Evolutionary conservation across 2,329 filamentous ascomycete genomes (phyloP), one percentile per base, ranked within the genome.

Genomic region (Scedosporium apiospermum): DNA sequence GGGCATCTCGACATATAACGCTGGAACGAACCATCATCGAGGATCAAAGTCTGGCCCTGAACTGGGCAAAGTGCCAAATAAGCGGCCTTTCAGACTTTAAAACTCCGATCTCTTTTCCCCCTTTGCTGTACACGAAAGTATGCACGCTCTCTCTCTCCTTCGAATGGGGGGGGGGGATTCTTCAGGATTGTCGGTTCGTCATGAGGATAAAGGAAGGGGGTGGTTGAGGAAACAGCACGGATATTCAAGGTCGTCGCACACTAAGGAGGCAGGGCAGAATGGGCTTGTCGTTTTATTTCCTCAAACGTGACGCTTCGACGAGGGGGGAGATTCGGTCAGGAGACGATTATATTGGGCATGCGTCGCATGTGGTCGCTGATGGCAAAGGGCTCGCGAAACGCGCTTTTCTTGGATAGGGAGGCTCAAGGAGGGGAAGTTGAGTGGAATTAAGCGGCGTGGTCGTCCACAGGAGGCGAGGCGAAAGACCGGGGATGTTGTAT

Each of bases 21-120:
- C n/a, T 38, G 26, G 44, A 14, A 61, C 58, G 42, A 61, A 61
- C 58, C 58, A 61, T 61, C 58, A 61, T 61, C 58, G 44, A 61
- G 58, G 23, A 61, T 34, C 12, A 60, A 21, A 38, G 44, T 51
- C 23, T 51, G 21, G 26, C 58, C 58, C 58, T 61, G 42, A 53
- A 34, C 58, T 16, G 58, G 58, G 58, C 44, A n/a, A 61, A 34
- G 42, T 53, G 58, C 42, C 58, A 27, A 34, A 53, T 26, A 44
- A 26, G 30, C 23, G 12, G 44, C 58, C 44, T 44, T 16, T 34
- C n/a, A 53, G 21, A 53, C 49, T 53, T 53, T 23, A 23, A 18
- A 53, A 53, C n/a, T 26, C 10, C 49, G 14, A 12, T 51, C 14
- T 14, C 26, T 30, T 30, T 61, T 18, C 26, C 58, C 21, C 18